Conservation (phyloP, 1,284 basidiomycete genomes). For the Agroathelia rolfsii region DNA sequence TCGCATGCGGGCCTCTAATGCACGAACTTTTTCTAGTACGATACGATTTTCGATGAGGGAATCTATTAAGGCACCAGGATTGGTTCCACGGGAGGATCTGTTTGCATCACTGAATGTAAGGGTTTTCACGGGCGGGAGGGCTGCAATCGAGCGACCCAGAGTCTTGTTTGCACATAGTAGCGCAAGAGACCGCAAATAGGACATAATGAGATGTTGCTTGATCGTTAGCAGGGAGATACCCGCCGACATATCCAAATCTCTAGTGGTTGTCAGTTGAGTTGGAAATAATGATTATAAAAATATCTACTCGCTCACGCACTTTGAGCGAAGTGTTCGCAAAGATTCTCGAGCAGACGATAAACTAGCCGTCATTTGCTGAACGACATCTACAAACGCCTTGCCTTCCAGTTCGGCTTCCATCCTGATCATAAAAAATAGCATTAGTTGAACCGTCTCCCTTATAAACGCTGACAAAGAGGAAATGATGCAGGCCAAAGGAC, state of each 20-base stretch:
- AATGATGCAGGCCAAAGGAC: no score
- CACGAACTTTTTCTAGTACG: conserved; percentile 71
- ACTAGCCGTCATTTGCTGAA: conserved; percentile 57
- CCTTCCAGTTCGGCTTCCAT: no score
- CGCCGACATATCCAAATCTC: conserved; percentile 54
- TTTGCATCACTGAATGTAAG: conserved; percentile 47
- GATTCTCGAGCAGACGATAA: conserved; percentile 51
- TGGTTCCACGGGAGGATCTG: conserved; percentile 44
- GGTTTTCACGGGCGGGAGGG: no score
- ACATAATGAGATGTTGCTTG: conserved; percentile 80
- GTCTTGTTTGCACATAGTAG: conserved; percentile 66
- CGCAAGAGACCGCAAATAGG: conserved; percentile 81
- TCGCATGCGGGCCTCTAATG: conserved; percentile 78
- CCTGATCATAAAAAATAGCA: no score
- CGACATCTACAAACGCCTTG: conserved; percentile 25
- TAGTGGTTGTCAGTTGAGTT: conserved; percentile 12
- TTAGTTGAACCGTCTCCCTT: no score
- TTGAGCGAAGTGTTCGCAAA: conserved; percentile 42
- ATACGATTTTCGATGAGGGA: conserved; percentile 65
- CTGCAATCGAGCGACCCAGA: no score
- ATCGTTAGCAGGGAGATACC: conserved; percentile 88
- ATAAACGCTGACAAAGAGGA: no score
- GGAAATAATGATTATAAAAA: conserved; percentile 1
- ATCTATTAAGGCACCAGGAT: conserved; percentile 60
- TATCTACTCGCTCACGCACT: conserved; percentile 28